A percentile compares a stretch with the other conserved stretches of the same genome.
These are phyloP conservation scores for Tetradesmus obliquus DNA, from an alignment of 139 green algal genomes.

Conservation along the genomic window DNA sequence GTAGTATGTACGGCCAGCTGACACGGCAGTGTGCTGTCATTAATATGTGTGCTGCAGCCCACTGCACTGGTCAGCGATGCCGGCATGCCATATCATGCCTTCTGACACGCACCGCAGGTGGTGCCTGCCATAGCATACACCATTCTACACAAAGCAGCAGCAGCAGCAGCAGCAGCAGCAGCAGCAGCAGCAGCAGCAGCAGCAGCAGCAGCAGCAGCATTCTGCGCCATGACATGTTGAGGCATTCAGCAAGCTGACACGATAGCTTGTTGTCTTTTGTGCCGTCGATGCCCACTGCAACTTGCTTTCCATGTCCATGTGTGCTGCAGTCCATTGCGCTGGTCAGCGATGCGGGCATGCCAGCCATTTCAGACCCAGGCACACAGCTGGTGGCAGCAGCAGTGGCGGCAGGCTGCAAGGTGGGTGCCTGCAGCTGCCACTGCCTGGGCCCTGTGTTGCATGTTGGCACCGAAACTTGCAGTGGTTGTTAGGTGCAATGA, in stretches of 20 bases:
- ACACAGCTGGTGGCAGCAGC: constrained; percentile 66
- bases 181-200: too few species aligned
- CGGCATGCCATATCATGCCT: constrained; percentile 89
- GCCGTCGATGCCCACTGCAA: not conserved
- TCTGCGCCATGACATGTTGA: too few species aligned
- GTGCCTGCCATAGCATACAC: too few species aligned
- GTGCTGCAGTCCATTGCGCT: constrained; percentile 76
- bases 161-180: too few species aligned
- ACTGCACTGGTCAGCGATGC: constrained; percentile 94
- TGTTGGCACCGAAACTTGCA: not conserved
- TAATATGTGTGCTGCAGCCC: constrained; percentile 25
- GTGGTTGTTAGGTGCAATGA: too few species aligned
- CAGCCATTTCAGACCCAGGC: constrained; percentile 92
- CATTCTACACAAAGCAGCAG: too few species aligned
- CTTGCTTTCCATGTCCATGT: not conserved
- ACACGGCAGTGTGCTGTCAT: not conserved
- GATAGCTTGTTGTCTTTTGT: not conserved
- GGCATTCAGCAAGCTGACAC: not conserved
- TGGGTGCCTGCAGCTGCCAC: not conserved
- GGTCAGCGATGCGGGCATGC: constrained; percentile 91
- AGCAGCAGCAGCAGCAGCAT: too few species aligned
- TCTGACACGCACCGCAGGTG: too few species aligned
- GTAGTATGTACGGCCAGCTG: not conserved
- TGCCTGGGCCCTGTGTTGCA: not conserved
- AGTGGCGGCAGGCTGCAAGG: constrained; percentile 49